These are phyloP conservation scores for Suillus placidus DNA, from an alignment of 768 basidiomycete genomes.

Conservation along the genomic window DNA sequence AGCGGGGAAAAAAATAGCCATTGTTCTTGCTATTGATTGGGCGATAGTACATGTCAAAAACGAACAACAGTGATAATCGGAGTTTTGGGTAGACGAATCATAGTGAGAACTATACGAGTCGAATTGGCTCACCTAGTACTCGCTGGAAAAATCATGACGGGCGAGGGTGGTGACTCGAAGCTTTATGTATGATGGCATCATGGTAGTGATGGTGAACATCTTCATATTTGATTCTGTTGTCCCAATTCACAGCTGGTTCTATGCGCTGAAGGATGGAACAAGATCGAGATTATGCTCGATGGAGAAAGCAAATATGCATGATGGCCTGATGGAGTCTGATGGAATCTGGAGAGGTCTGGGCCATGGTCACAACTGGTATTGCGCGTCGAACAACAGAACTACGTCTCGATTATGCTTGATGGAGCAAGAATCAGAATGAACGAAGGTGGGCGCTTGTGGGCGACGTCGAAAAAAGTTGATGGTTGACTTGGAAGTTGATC, in stretches of 20 bases:
- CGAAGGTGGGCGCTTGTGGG: neutral
- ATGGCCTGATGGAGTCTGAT: neutral
- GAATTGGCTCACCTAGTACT: neutral
- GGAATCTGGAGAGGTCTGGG: neutral
- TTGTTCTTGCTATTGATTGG: neutral
- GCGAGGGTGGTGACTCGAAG: neutral
- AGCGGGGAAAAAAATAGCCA: neutral
- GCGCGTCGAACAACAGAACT: neutral
- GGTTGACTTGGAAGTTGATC: neutral
- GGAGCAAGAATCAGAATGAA: neutral
- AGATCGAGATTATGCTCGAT: too few species aligned
- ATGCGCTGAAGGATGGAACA: too few species aligned
- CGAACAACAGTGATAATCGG: neutral
- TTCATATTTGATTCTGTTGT: neutral
- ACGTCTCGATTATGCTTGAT: neutral
- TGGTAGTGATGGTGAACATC: neutral
- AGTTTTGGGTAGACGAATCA: neutral
- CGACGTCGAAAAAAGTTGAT: neutral
- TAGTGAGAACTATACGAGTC: neutral
- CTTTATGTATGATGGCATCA: neutral
- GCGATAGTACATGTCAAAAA: neutral
- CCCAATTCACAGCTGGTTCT: neutral
- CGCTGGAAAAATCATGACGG: neutral
- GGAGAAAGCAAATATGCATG: neutral
- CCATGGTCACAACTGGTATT: neutral